Conservation (phyloP, 2,329 filamentous ascomycete genomes). For the Aspergillus fructus region DNA sequence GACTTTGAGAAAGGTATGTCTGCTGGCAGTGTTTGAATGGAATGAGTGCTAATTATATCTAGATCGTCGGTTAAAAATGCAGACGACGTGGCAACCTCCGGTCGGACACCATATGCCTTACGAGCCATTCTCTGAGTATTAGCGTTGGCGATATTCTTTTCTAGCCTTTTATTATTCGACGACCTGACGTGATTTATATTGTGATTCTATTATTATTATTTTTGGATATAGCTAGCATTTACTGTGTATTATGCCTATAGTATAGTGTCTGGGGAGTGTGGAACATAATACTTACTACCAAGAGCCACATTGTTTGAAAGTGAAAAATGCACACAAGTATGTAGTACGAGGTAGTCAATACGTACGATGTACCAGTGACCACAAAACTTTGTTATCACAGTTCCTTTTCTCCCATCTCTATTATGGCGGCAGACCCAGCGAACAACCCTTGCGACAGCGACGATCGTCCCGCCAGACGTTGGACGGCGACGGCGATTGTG, state of each 20-base stretch:
- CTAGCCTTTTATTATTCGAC: not conserved
- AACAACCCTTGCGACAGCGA: slow-evolving; percentile 11
- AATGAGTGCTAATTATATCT: slow-evolving; percentile 6
- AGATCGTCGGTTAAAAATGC: slow-evolving; percentile 41
- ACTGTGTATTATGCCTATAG: slow-evolving; percentile 1
- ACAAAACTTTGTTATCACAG: too few relatives aligned
- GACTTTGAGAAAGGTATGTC: slow-evolving; percentile 79
- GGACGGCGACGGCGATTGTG: not conserved
- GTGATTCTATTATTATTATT: not conserved
- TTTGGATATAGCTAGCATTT: slow-evolving; percentile 7
- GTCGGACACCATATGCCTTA: slow-evolving; percentile 31
- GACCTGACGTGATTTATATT: slow-evolving; percentile 3
- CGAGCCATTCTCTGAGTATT: slow-evolving; percentile 41
- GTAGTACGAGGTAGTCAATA: not conserved
- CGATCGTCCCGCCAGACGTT: not conserved
- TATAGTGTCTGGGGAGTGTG: slow-evolving; percentile 1
- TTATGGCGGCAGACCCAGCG: not conserved
- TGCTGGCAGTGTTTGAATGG: not conserved
- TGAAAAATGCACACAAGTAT: not conserved
- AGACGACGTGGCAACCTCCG: slow-evolving; percentile 15
- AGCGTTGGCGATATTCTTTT: slow-evolving; percentile 4
- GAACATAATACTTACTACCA: slow-evolving; percentile 4
- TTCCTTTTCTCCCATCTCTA: too few relatives aligned
- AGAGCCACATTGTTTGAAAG: not conserved
- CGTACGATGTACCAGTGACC: not conserved